Evolutionary conservation across 2,329 filamentous ascomycete species (phyloP), one percentile per base, ranked within the genome.

Genomic region (Pseudocercospora eumusae): DNA sequence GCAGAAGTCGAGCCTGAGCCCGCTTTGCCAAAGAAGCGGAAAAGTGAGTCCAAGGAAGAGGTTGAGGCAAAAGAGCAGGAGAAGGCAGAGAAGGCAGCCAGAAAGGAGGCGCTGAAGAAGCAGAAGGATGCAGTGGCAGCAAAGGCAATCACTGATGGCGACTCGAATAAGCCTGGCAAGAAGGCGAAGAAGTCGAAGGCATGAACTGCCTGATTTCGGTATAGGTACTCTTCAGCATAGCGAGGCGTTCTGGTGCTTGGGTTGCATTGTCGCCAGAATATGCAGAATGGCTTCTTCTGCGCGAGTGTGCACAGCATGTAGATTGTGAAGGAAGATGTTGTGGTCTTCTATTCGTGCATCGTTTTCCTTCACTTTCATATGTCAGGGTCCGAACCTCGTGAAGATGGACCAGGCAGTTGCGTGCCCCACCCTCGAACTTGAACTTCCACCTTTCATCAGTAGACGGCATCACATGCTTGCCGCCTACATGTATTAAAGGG

Each of bases 21-120:
- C 31, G 62, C 62, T 31, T 36, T 64, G 27, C 61, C 65, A 53
- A 74, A 73, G 65, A 73, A 72, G 69, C 59, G 57, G 52, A 75
- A 74, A 66, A 70, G 61, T 28, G 67, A 70, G 20, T 62, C 25
- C 27, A 57, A 27, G 2, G 69, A 67, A 21, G 71, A 68, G 8
- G 56, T 64, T 6, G 66, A 61, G 27, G 66, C 62, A 2, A 64
- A 66, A 33, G 62, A 59, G 54, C 57, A 40, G 25, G 66, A 66
- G 13, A 67, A 65, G 27, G 65, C 65, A 7, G 70, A 71, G 28
- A 71, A 68, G 60, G 64, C 63, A 4, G 69, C 68, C 7, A 61
- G 70, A 44, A 72, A 71, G 33, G 68, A 63, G 50, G 63, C 69
- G 23, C 28, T 72, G 60, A 68, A 70, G 62, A 65, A 66, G 61